Evolutionary conservation across 495 filamentous ascomycete genomes (phyloP), one percentile per base, ranked within the genome.

Genomic region (Trypethelium eluteriae): DNA sequence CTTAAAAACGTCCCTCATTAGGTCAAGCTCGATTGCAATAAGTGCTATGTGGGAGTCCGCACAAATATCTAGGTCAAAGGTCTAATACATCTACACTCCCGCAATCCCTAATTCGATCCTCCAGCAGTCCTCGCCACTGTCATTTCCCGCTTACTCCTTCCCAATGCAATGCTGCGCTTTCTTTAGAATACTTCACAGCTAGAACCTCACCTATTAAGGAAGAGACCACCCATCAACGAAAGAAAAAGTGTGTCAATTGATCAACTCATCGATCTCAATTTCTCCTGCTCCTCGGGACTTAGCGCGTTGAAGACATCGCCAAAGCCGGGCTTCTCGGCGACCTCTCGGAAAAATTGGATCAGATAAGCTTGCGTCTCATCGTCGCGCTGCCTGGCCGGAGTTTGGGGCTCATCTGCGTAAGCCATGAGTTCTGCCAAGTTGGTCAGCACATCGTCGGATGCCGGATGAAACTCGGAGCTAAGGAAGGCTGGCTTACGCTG

Each of bases 361-460:
- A 98, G 80, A 72, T 89, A 96, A 7, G 81, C 84, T 75, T 96
- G 90, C 12, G 93, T 98, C 75, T 96, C 91, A 73, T 97, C 93
- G 72, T 98, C 93, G n/a, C 85, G 81, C 71, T 88, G 83, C 46
- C 89, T 85, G n/a, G 39, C 82, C 79, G 65, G 80, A 80, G 62
- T 84, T 81, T 76, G 74, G 47, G 79, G 79, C 1, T 82, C 84
- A 62, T 88, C 88, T 44, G 84, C 82, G 69, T 83, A 92, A 14
- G 84, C 80, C 90, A 97, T 92, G 35, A 97, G 81, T 64, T 96
- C 89, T 75, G 70, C 16, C 76, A 25, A 82, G 86, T 35, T 7
- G 5, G 14, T 59, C 7, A 59, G 71, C 53, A 9, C 2, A 44
- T 63, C 36, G 18, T 39, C 4, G 16, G 34, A 46, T 39, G 64